phyloP scores from a whole-genome alignment of 2,329 filamentous ascomycete species.

The Helminthosporium solani region DNA sequence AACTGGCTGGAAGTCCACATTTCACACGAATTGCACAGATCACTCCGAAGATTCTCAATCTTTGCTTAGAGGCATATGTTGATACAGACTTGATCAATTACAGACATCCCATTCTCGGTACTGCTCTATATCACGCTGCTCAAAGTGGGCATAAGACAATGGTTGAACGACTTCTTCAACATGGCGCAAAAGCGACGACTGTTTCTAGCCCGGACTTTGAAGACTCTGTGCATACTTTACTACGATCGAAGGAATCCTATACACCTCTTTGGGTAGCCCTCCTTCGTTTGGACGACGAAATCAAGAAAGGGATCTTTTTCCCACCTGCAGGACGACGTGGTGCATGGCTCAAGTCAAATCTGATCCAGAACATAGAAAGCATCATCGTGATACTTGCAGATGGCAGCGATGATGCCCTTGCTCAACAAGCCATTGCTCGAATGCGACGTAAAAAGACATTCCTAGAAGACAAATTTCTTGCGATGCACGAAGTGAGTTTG shows the following conservation, averaged over 20 bases:
- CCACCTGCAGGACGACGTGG: neutral
- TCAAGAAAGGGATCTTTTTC: conserved; percentile 2
- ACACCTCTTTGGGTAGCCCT: conserved; percentile 10
- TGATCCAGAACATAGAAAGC: conserved; percentile 2
- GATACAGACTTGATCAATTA: conserved; percentile 6
- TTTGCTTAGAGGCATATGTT: conserved; percentile 6
- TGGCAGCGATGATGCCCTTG: neutral
- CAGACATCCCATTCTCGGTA: conserved; percentile 7
- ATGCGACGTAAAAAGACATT: neutral
- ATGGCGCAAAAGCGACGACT: conserved; percentile 1
- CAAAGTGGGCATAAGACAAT: conserved; percentile 6
- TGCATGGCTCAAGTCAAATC: conserved; percentile 2
- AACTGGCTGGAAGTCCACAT: conserved; percentile 4
- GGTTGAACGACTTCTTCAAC: conserved; percentile 5
- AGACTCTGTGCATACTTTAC: conserved; percentile 4
- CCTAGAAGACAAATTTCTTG: neutral
- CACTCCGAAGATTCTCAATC: conserved; percentile 6
- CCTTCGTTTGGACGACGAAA: conserved; percentile 3
- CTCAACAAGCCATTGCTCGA: conserved; percentile 1
- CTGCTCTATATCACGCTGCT: conserved; percentile 6
- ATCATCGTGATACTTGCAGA: neutral
- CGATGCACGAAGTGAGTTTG: neutral
- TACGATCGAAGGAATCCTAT: conserved; percentile 4
- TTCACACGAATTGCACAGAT: conserved; percentile 9
- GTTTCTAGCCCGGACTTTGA: conserved; percentile 1